Conservation (phyloP, 805 yeast species). For the Metschnikowia lochheadii region DNA sequence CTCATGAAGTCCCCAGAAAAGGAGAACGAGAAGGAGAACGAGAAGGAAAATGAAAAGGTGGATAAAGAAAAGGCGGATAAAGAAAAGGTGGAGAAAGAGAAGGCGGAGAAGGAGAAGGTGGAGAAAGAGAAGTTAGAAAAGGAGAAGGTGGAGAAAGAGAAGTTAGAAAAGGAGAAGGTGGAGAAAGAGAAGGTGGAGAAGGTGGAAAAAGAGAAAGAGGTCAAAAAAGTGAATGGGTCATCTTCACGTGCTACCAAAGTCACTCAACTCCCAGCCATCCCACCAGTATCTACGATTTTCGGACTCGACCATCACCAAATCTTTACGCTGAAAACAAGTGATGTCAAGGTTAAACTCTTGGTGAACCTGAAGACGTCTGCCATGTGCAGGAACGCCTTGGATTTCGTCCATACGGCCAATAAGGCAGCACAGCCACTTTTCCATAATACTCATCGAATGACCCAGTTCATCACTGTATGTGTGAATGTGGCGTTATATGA, state of each 20-base stretch:
- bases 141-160: too few species aligned
- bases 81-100: too few species aligned
- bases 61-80: too few species aligned
- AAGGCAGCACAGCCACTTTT: conserved; percentile 20
- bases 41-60: too few species aligned
- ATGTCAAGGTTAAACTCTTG: conserved; percentile 37
- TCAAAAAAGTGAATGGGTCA: conserved; percentile 2
- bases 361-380: conserved; percentile 30
- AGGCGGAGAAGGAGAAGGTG: too few species aligned
- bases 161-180: too few species aligned
- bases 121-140: too few species aligned
- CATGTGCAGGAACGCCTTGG: conserved; percentile 26
- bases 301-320: conserved; percentile 36
- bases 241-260: conserved; percentile 11
- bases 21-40: too few species aligned
- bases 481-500: conserved; percentile 34
- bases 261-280: conserved; percentile 26
- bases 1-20: too few species aligned
- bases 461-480: conserved; percentile 28
- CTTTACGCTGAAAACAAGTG: conserved; percentile 26
- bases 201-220: background rate
- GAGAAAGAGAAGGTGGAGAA: too few species aligned
- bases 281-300: conserved; percentile 33
- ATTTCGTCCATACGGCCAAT: conserved; percentile 23
- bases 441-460: conserved; percentile 16